Evolutionary conservation across 176 grass and related monocot species (phyloP), one percentile per base, ranked within the genome.

Genomic region (Dendrocalamus sinicus): DNA sequence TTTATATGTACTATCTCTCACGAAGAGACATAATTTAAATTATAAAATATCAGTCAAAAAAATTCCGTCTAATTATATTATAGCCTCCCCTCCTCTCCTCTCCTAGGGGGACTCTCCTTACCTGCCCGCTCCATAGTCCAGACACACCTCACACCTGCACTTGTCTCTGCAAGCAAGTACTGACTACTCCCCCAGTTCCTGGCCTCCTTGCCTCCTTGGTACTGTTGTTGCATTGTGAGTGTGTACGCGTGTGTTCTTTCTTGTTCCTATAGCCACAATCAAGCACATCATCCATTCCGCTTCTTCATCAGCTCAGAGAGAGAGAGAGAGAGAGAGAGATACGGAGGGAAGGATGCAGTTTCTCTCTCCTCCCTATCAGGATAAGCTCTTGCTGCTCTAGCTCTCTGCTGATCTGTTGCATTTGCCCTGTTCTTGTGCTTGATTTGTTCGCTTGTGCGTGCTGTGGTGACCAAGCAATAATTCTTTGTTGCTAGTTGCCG

Each of bases 381-480:
- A 87, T 87, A 87, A 75, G 73, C 73, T 67, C 17, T 60, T 17
- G 64, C n/a, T 75, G 68, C 84, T 66, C 48, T 7, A 44, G 64
- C 54, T 54, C 35, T 30, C 68, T 79, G 88, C 70, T 46, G 45
- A 86, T 90, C 84, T 52, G 80, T 35, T 82, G 84, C 89, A 78
- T 77, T 79, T 73, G 84, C 72, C 16, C 39, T 75, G 69, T 15
- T 62, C 78, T 70, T 61, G 78, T 46, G 65, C 79, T 37, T 16
- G 72, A 70, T 88, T 72, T 86, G 84, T 83, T 78, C 39, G 72
- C 2, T 77, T 83, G 62, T 20, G 74, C 37, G 46, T 4, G 61
- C 40, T 69, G 73, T 59, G 69, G 69, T 78, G 81, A 48, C 88
- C 72, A 52, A 59, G 67, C 87, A 89, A 87, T 89, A 79, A 84